Evolutionary conservation across 2,329 filamentous ascomycete genomes (phyloP), one percentile per base, ranked within the genome.

Genomic region (Didymella segeticola): DNA sequence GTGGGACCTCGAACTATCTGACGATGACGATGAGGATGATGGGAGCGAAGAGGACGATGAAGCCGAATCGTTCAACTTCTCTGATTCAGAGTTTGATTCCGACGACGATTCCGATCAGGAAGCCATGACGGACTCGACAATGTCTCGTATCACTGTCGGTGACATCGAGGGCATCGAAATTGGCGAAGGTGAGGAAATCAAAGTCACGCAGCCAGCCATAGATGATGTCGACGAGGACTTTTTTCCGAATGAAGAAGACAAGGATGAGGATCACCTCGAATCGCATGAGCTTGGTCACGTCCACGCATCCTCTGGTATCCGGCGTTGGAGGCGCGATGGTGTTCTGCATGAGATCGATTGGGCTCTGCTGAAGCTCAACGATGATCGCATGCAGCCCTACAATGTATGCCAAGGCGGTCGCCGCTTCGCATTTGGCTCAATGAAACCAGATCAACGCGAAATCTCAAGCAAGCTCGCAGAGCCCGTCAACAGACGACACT

Each of bases 271-370:
- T 53, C 73, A 97, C 61, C 81, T 97, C 1, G 86, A 90, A 37
- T 91, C 88, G 0, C 95, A 90, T 66, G 85, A 86, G 12, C 80
- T 98, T 1, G 93, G 93, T 3, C 86, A 91, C 66, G 81, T 98
- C 4, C 91, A 96, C 67, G 93, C 93, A 0, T 96, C 91, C 0
- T 96, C 92, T 19, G 93, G 93, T 6, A 89, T 98, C 53, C 86
- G 91, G 4, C 86, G 93, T 25, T 88, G 89, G 70, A 82, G 80
- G 45, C 83, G 88, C 54, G 82, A 89, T 56, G 87, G 88, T 4
- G 78, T 96, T 20, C 80, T 90, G 5, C 93, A 97, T 71, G 93
- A 98, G 73, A 92, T 98, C 37, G 93, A 98, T 73, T 98, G 93
- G 93, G 92, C 93, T 0, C 79, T 98, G 2, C 92, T 98, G 64